Conservation (phyloP, 495 filamentous ascomycete genomes). For the Talaromyces stipitatus region DNA sequence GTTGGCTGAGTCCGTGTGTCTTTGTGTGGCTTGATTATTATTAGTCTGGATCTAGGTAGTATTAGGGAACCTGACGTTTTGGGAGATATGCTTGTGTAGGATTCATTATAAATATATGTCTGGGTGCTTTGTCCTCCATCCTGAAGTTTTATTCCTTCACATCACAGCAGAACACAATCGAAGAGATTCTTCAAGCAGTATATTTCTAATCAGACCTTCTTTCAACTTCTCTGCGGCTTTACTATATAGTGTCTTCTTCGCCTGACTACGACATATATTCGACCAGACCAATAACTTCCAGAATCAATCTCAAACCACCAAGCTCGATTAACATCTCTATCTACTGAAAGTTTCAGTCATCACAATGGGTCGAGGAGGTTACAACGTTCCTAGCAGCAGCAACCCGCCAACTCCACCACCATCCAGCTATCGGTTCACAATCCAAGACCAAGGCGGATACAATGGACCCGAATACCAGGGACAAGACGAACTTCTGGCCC, state of each 20-base stretch:
- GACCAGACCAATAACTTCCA: background rate
- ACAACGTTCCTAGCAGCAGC: slow-evolving; percentile 14
- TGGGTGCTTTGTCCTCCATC: background rate
- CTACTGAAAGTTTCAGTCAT: background rate
- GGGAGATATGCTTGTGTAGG: background rate
- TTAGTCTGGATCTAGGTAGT: too few species aligned
- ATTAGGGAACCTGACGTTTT: too few species aligned
- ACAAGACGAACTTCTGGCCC: background rate
- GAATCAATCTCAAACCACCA: background rate
- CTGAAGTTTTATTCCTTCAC: background rate
- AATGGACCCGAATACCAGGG: slow-evolving; percentile 27
- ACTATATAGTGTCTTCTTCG: background rate
- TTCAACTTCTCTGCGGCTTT: background rate
- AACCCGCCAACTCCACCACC: slow-evolving; percentile 4
- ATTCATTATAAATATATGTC: background rate
- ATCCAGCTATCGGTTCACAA: slow-evolving; percentile 1
- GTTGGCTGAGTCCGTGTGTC: background rate
- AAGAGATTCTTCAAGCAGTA: background rate
- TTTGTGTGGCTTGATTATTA: background rate
- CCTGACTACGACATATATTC: background rate
- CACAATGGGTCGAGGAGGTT: slow-evolving; percentile 21
- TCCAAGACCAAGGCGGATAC: slow-evolving; percentile 50
- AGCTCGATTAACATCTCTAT: background rate
- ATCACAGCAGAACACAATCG: background rate
- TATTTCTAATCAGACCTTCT: background rate